Percentiles rank a stretch among this genome's conserved stretches.
These are phyloP conservation scores for Eremochloa ophiuroides DNA, from an alignment of 176 grass and related monocot genomes.

Conservation along the genomic window DNA sequence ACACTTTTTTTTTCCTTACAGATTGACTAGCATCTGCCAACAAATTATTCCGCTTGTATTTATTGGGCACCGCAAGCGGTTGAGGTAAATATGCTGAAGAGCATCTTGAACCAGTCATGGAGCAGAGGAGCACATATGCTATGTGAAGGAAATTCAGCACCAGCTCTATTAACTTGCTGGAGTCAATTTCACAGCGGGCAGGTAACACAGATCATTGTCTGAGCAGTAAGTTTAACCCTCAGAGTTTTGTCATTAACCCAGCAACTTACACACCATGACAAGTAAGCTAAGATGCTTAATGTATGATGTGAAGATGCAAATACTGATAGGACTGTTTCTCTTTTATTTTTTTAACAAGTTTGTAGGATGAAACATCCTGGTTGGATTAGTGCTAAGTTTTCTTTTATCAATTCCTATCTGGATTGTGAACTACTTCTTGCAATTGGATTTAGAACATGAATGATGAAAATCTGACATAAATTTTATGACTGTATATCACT, in stretches of 20 bases:
- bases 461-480: too few relatives aligned
- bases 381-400: background rate
- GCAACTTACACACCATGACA: background rate
- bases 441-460: background rate
- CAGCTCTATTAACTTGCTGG: conserved; percentile 28
- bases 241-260: background rate
- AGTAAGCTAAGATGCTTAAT: background rate
- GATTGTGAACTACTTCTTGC: background rate
- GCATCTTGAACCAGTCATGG: conserved; percentile 40
- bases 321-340: background rate
- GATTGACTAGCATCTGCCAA: background rate
- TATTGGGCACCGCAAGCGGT: background rate
- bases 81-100: conserved; percentile 43
- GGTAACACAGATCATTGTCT: too few relatives aligned
- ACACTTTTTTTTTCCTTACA: background rate
- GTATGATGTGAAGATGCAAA: background rate
- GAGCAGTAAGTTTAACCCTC: too few relatives aligned
- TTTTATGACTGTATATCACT: background rate
- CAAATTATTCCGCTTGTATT: background rate
- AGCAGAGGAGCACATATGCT: conserved; percentile 29
- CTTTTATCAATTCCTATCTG: background rate
- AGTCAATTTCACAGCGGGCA: conserved; percentile 45
- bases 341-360: background rate
- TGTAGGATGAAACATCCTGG: background rate
- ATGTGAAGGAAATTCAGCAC: background rate